A percentile compares a stretch with the other conserved stretches of the same genome.
These are phyloP conservation scores for Lepidium didymum DNA, from an alignment of 345 rosid species.

Conservation along the genomic window DNA sequence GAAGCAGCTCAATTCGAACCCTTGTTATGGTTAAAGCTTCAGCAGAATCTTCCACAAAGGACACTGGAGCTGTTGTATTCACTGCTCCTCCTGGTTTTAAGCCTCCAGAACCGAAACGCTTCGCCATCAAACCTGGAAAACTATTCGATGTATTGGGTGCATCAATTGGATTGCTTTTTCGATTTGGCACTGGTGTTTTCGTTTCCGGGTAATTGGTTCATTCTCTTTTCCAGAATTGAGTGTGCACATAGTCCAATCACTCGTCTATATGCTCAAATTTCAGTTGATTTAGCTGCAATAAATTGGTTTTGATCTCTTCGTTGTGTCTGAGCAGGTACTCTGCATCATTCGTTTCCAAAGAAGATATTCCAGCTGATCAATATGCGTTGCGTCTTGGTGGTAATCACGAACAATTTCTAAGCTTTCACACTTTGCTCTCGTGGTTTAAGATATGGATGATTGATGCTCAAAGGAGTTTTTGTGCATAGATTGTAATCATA, in stretches of 20 bases:
- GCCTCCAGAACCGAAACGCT: constrained; percentile 68
- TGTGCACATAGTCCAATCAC: background rate
- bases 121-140: constrained; percentile 55
- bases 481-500: background rate
- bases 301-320: background rate
- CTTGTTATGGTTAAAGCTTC: constrained; percentile 40
- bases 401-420: constrained; percentile 19
- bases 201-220: constrained; percentile 50
- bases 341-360: constrained; percentile 58
- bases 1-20: constrained; percentile 21
- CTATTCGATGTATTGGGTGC: constrained; percentile 57
- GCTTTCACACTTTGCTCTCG: constrained; percentile 2
- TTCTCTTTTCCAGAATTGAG: background rate
- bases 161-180: constrained; percentile 55
- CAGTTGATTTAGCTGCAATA: background rate
- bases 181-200: constrained; percentile 75
- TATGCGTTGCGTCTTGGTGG: constrained; percentile 69
- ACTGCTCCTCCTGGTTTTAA: constrained; percentile 28
- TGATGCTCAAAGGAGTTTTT: background rate
- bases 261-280: background rate
- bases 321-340: constrained; percentile 53
- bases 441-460: background rate
- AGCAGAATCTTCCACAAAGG: constrained; percentile 35
- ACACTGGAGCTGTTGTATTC: constrained; percentile 9
- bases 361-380: constrained; percentile 64